phyloP scores from a whole-genome alignment of 345 rosid species.

The Linum tenue region DNA sequence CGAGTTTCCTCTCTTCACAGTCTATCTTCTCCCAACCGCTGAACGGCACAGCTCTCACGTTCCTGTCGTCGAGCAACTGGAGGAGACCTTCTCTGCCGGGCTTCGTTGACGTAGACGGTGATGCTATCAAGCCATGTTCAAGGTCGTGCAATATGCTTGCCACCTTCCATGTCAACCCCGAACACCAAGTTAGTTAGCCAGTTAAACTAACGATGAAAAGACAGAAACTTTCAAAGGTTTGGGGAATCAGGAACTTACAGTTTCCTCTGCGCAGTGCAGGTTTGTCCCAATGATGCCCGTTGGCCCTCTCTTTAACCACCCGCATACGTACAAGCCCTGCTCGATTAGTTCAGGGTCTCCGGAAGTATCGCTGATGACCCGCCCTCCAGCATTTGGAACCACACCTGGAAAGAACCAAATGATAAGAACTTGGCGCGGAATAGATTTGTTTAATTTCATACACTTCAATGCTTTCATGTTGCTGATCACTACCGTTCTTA shows the following conservation, averaged over 20 bases:
- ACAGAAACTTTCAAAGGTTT: not conserved
- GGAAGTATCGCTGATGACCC: slow-evolving; percentile 43
- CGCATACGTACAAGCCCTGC: slow-evolving; percentile 79
- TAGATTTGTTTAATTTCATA: not conserved
- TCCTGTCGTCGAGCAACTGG: slow-evolving; percentile 38
- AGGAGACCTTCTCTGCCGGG: slow-evolving; percentile 66
- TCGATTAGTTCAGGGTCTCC: slow-evolving; percentile 35
- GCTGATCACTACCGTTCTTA: slow-evolving; percentile 45
- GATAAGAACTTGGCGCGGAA: not conserved
- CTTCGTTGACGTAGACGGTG: slow-evolving; percentile 26
- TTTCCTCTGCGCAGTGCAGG: slow-evolving; percentile 87
- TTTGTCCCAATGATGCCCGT: slow-evolving; percentile 83
- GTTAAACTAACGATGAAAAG: not conserved
- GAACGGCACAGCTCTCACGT: slow-evolving; percentile 40
- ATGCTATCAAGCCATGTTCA: slow-evolving; percentile 31
- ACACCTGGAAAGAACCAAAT: slow-evolving; percentile 39
- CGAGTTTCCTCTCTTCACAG: slow-evolving; percentile 56
- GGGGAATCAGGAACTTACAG: slow-evolving; percentile 38
- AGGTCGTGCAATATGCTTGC: slow-evolving; percentile 66
- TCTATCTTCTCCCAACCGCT: slow-evolving; percentile 74
- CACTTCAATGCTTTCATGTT: not conserved
- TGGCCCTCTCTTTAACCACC: slow-evolving; percentile 96
- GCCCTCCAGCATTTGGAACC: slow-evolving; percentile 61
- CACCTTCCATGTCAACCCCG: slow-evolving; percentile 35
- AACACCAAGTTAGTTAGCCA: not conserved